Percentiles rank a stretch among this genome's conserved stretches.
Conservation (phyloP, 2,329 filamentous ascomycete genomes). For the Xylaria sp. region DNA sequence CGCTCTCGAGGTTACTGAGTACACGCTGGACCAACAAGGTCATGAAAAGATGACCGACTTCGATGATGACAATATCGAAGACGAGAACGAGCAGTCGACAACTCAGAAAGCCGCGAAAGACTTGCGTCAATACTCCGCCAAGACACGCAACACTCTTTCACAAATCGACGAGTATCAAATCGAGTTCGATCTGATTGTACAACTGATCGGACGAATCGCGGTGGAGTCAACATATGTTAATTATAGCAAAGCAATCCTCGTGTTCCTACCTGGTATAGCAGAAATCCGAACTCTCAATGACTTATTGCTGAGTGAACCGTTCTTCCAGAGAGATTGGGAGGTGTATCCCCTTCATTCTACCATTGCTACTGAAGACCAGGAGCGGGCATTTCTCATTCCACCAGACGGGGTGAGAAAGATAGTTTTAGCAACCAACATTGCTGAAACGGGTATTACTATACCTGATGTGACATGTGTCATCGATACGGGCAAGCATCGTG, state of each 20-base stretch:
- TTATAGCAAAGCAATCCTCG: conserved; percentile 90
- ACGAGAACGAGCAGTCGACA: conserved; percentile 62
- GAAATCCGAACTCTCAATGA: conserved; percentile 92
- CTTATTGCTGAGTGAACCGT: conserved; percentile 78
- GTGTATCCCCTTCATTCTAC: conserved; percentile 92
- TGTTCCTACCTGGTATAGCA: conserved; percentile 93
- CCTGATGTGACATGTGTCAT: conserved; percentile 97
- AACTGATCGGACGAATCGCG: conserved; percentile 80
- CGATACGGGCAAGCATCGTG: conserved; percentile 95
- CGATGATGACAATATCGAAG: conserved; percentile 68
- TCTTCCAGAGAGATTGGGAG: conserved; percentile 81
- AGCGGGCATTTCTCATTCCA: conserved; percentile 88
- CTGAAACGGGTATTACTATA: conserved; percentile 98
- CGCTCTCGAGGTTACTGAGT: conserved; percentile 87
- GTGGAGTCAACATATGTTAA: conserved; percentile 70
- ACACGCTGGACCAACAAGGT: conserved; percentile 65
- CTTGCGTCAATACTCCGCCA: conserved; percentile 77
- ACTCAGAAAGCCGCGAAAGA: conserved; percentile 69
- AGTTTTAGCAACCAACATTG: conserved; percentile 96
- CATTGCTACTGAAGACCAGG: conserved; percentile 95
- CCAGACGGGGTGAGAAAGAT: conserved; percentile 88
- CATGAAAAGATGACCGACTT: conserved; percentile 68
- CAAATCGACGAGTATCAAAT: conserved; percentile 92
- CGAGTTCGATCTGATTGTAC: conserved; percentile 86
- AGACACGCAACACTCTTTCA: conserved; percentile 78